Evolutionary conservation across 148 eudicot genomes (phyloP), one percentile per base, ranked within the genome.

Genomic region (Silene latifolia): DNA sequence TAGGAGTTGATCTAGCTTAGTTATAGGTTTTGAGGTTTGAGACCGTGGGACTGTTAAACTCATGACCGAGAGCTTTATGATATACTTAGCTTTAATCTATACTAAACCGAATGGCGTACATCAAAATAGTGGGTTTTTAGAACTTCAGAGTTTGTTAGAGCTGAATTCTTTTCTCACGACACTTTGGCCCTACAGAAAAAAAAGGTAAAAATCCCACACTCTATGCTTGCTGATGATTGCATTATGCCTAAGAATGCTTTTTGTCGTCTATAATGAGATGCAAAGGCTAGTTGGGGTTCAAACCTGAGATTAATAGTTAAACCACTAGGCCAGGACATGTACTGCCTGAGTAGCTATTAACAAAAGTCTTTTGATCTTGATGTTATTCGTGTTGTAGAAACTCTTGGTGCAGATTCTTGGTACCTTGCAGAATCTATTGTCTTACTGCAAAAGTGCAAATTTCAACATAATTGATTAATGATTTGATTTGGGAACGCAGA

Each of bases 401-500:
- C 56, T 51, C 18, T 18, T 51, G 54, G 15, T 48, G 56, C 18
- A 51, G 17, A 51, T 51, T 51, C 18, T 51, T 15, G 17, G 3
- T 13, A 15, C 56, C 56, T 51, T 51, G 56, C 44, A 13, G 17
- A 13, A 51, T 51, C 56, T 51, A 51, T 18, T 13, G 15, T 51
- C 56, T 51, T 51, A 15, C 56, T 51, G 56, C 56, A 12, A 13
- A 51, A 15, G 18, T 51, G 56, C 56, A 12, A 13, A 51, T 51
- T 51, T 51, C 56, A 51, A 51, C 56, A 51, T 24, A 5, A 4
- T 35, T 72, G 59, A 21, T 19, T 29, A 39, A 23, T 29, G 74
- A 46, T 60, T 54, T 21, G 67, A 7, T 75, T 67, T 13, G 25
- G 70, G 53, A 63, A 78, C 77, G 69, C 67, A 93, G 98, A 93